These are phyloP conservation scores for Pseudocohnilembus persalinus DNA, from an alignment of 169 alveolate species.

Conservation along the genomic window DNA sequence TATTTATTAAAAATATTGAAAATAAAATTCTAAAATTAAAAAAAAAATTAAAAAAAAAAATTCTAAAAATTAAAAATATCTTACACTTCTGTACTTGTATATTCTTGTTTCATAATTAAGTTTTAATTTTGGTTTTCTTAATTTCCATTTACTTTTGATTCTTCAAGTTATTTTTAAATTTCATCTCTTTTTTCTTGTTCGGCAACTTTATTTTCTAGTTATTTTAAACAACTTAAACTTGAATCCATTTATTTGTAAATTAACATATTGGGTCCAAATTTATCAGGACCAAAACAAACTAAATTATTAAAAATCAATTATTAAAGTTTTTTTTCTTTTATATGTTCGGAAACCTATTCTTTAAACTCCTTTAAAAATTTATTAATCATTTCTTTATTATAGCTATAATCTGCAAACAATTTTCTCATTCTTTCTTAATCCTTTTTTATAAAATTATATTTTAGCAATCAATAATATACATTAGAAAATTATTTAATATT, in stretches of 20 bases:
- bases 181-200: constrained; percentile 6
- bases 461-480: too few species aligned
- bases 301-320: constrained; percentile 46
- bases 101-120: not conserved
- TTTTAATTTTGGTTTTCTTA: constrained; percentile 16
- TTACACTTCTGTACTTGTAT: constrained; percentile 18
- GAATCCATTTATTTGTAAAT: constrained; percentile 31
- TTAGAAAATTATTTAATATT: not conserved
- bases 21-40: not conserved
- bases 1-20: not conserved
- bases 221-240: constrained; percentile 30
- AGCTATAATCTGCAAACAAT: not conserved
- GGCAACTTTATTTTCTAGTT: constrained; percentile 4
- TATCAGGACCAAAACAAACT: constrained; percentile 63
- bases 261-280: constrained; percentile 63
- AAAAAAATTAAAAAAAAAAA: constrained; percentile 16
- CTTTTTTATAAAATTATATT: too few species aligned
- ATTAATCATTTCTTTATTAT: constrained; percentile 15
- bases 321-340: constrained; percentile 38
- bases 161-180: not conserved
- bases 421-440: constrained; percentile 5
- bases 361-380: constrained; percentile 45
- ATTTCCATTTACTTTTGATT: not conserved
- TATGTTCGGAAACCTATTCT: constrained; percentile 26
- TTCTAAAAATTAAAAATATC: constrained; percentile 3